Base-by-base conservation (phyloP, 305 asterid genomes). In the Stenogyne calaminthoides region DNA sequence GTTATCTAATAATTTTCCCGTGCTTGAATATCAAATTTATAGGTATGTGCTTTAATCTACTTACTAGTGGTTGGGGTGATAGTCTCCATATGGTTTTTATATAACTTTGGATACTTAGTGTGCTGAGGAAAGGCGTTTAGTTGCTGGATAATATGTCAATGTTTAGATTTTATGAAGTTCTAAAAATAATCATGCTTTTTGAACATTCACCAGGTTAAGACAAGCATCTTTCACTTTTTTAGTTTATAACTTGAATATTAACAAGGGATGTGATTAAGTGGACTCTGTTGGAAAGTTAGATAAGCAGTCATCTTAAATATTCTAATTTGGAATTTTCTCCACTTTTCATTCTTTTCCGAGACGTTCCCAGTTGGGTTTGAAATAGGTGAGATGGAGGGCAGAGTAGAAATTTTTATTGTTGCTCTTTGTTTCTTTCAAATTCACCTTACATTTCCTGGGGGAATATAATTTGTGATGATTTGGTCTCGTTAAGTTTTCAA, bases 401-500 rank as follows among this genome's bases (percentile, higher is more conserved):
- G 36, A 6, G 37, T 56, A 29, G 34, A 73, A 56, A 2, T 16
- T 25, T 47, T 64, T 40, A 25, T 1, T 11, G 60, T 16, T 12
- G 60, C 37, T 14, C 15, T 52, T 52, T 51, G 32, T 37, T 73
- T 73, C 57, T 72, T 57, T 42, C 36, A 15, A 63, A 55, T 25
- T 63, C 46, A 14, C 46, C 22, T 3, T 60, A 7, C 25, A 14
- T 60, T 40, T 52, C 58, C 4, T 10, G 22, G 10, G 7, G 44
- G 16, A 36, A 64, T 52, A 27, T 32, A 19, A 20, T 44, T 72
- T 8, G 4, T 59, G 60, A 18, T 72, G 27, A 64, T 46, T 39
- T 60, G 27, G n/a, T 54, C 14, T 57, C 39, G n/a, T 49, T 27
- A 10, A 10, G 8, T 12, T 39, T 36, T 27, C 27, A 29, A 15